Evolutionary conservation across 176 grass and related monocot genomes (phyloP).

Genomic region (Puccinellia tenuiflora): DNA sequence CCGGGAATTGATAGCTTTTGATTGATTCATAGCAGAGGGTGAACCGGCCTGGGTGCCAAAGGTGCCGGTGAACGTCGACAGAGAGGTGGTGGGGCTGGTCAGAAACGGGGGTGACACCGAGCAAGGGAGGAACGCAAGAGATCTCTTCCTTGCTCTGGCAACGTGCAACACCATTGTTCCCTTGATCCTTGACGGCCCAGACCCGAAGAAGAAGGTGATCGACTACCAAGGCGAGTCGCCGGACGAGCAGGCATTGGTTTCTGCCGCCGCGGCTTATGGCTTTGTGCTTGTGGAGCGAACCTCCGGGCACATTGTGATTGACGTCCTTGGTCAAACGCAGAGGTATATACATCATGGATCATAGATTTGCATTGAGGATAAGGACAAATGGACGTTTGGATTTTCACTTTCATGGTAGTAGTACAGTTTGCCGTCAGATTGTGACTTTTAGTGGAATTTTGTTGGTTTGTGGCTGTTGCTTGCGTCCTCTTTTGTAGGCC

Average conservation of each 20-base stretch:
- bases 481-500: background rate
- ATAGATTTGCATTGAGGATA: constrained; percentile 13
- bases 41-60: constrained; percentile 55
- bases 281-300: constrained; percentile 82
- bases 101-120: constrained; percentile 26
- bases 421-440: background rate
- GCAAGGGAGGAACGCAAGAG: constrained; percentile 32
- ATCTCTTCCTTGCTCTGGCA: constrained; percentile 79
- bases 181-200: constrained; percentile 29
- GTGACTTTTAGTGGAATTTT: constrained; percentile 3
- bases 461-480: constrained; percentile 27
- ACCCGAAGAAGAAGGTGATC: constrained; percentile 49
- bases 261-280: constrained; percentile 76
- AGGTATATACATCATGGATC: constrained; percentile 49
- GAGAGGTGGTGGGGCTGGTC: constrained; percentile 42
- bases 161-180: constrained; percentile 94
- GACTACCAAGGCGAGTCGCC: constrained; percentile 95
- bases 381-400: background rate
- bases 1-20: constrained; percentile 19
- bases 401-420: background rate
- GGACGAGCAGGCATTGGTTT: constrained; percentile 88
- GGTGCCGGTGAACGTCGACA: constrained; percentile 52
- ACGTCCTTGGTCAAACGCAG: constrained; percentile 71
- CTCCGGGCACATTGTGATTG: constrained; percentile 72
- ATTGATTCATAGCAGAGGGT: constrained; percentile 19